Conservation (phyloP, 352 stramenopile genomes). For the Phytophthora constricta region DNA sequence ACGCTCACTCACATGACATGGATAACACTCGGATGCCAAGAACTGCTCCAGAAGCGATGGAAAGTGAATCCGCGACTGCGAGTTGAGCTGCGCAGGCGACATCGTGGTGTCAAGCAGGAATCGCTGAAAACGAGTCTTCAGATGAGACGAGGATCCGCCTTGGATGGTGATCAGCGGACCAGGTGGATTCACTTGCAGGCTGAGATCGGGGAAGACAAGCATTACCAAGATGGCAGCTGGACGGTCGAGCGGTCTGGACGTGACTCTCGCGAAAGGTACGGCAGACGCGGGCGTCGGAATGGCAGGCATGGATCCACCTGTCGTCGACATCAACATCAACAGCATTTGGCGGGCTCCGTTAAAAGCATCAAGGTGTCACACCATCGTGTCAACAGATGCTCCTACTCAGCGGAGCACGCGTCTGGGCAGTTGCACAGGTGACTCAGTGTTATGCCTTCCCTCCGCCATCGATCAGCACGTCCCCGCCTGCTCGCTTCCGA, state of each 20-base stretch:
- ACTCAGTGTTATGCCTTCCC: conserved; percentile 3
- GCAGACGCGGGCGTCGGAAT: conserved; percentile 6
- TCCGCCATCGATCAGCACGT: conserved; percentile 10
- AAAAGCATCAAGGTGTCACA: neutral
- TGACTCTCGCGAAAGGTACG: conserved; percentile 8
- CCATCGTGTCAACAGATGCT: neutral
- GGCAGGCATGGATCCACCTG: neutral
- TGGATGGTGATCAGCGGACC: conserved; percentile 32
- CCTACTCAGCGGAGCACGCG: no score
- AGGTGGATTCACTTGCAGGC: conserved; percentile 25
- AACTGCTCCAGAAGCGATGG: neutral
- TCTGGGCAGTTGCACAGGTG: no score
- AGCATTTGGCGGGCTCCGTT: conserved; percentile 3
- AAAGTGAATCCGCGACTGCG: conserved; percentile 15
- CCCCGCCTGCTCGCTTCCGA: neutral
- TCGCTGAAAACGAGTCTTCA: conserved; percentile 14
- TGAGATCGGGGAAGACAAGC: conserved; percentile 13
- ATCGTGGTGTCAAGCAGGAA: conserved; percentile 22
- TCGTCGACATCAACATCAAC: neutral
- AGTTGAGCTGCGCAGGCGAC: conserved; percentile 24
- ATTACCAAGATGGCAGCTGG: conserved; percentile 2
- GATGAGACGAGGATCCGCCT: conserved; percentile 11
- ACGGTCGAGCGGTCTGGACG: conserved; percentile 10
- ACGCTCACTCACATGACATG: neutral
- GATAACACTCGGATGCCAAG: neutral